Percentiles rank a stretch among this genome's conserved stretches.
Evolutionary conservation across 164 flowering plant species (phyloP).

Genomic region (Vitis riparia): DNA sequence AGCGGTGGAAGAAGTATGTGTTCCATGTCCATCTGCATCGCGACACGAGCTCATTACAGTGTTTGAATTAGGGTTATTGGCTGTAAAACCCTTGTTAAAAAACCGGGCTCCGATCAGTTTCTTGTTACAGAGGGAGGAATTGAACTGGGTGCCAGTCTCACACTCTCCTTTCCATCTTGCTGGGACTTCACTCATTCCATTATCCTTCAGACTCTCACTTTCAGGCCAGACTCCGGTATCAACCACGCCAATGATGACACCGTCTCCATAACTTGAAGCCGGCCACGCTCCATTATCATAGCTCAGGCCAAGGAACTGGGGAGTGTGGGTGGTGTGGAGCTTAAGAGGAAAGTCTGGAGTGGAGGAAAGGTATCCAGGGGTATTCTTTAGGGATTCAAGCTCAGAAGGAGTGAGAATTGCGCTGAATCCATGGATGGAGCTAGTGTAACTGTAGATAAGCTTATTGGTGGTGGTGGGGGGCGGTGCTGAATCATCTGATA

Average conservation of each 20-base stretch:
- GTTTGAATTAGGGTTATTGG: conserved; percentile 8
- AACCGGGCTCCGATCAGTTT: conserved; percentile 43
- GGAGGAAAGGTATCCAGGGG: conserved; percentile 17
- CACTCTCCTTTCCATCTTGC: conserved; percentile 34
- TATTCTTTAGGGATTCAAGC: conserved; percentile 16
- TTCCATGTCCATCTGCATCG: conserved; percentile 45
- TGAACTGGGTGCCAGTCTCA: conserved; percentile 14
- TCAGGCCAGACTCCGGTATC: conserved; percentile 47
- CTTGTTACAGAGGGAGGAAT: conserved; percentile 34
- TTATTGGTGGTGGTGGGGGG: conserved; percentile 2
- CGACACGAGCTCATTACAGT: conserved; percentile 30
- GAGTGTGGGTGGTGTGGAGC: conserved; percentile 25
- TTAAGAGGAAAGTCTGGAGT: conserved; percentile 15
- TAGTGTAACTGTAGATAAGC: conserved; percentile 20
- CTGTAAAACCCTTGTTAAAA: conserved; percentile 34
- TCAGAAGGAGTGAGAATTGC: conserved; percentile 22
- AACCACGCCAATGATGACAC: conserved; percentile 29
- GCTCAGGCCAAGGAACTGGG: conserved; percentile 27
- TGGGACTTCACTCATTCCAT: conserved; percentile 27
- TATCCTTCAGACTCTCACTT: conserved; percentile 29
- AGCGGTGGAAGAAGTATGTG: conserved; percentile 50
- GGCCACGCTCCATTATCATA: conserved; percentile 20
- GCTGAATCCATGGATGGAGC: conserved; percentile 24
- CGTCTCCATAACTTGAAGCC: conserved; percentile 19
- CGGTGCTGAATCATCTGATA: not conserved